These are phyloP conservation scores for Pyrenochaeta sp. DNA, from an alignment of 2,329 filamentous ascomycete genomes.

Conservation along the genomic window DNA sequence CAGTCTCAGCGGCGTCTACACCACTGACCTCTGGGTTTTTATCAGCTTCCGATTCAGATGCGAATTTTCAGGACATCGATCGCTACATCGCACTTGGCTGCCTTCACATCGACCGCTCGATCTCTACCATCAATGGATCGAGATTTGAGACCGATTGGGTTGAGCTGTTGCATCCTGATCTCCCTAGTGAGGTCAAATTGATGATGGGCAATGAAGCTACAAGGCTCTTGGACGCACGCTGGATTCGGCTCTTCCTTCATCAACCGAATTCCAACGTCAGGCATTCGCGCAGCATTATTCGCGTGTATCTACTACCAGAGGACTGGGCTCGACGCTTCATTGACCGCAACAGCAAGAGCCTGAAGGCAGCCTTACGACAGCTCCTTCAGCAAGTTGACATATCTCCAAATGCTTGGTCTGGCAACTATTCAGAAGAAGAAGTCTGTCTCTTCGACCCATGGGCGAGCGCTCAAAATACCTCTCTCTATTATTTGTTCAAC, in stretches of 20 bases:
- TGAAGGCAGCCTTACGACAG: slow-evolving; percentile 57
- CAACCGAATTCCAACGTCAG: neutral
- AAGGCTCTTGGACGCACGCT: slow-evolving; percentile 43
- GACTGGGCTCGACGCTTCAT: slow-evolving; percentile 66
- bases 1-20: slow-evolving; percentile 14
- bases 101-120: slow-evolving; percentile 31
- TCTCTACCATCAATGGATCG: neutral
- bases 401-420: slow-evolving; percentile 65
- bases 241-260: slow-evolving; percentile 44
- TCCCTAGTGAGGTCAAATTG: slow-evolving; percentile 31
- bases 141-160: slow-evolving; percentile 27
- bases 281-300: slow-evolving; percentile 43
- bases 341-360: slow-evolving; percentile 56
- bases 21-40: slow-evolving; percentile 20
- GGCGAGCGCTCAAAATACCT: slow-evolving; percentile 56
- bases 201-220: slow-evolving; percentile 35
- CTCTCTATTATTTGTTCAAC: slow-evolving; percentile 77
- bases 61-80: slow-evolving; percentile 26
- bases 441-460: slow-evolving; percentile 50
- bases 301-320: slow-evolving; percentile 72
- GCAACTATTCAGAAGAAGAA: slow-evolving; percentile 38
- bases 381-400: slow-evolving; percentile 66
- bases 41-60: slow-evolving; percentile 7
- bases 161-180: slow-evolving; percentile 28
- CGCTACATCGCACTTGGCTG: slow-evolving; percentile 49